Percentiles rank a stretch among this genome's conserved stretches.
These are phyloP conservation scores for Penicillium sp. DNA, from an alignment of 2,329 filamentous ascomycete genomes.

Conservation along the genomic window DNA sequence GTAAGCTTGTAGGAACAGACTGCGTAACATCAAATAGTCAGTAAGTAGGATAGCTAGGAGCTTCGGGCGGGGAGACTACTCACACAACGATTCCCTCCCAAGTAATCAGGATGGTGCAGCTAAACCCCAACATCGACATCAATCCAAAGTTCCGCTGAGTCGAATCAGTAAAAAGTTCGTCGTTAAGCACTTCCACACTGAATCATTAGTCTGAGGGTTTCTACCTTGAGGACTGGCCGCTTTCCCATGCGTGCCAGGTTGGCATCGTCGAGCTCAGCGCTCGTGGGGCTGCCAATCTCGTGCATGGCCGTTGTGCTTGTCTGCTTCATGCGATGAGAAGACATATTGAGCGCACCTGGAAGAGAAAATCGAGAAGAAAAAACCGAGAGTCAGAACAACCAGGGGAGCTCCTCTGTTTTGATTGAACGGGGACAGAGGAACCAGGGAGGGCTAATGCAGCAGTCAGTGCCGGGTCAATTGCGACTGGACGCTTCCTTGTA, in stretches of 20 bases:
- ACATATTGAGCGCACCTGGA: constrained; percentile 12
- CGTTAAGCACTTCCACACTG: too few species aligned
- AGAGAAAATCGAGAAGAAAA: not conserved
- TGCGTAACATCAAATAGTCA: constrained; percentile 7
- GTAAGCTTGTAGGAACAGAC: constrained; percentile 26
- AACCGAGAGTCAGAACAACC: not conserved
- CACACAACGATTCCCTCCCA: constrained; percentile 48
- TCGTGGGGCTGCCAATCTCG: constrained; percentile 22
- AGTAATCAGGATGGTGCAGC: constrained; percentile 45
- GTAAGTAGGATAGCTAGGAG: not conserved
- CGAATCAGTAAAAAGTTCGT: not conserved
- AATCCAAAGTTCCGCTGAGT: constrained; percentile 46
- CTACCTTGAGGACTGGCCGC: constrained; percentile 51
- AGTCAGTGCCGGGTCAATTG: not conserved
- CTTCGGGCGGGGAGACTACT: constrained; percentile 5
- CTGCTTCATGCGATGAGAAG: constrained; percentile 19
- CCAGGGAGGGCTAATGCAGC: not conserved
- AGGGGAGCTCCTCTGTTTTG: not conserved
- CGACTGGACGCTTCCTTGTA: not conserved
- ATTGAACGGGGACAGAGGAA: not conserved
- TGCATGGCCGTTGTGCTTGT: constrained; percentile 13
- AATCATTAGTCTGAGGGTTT: not conserved
- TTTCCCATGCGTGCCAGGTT: constrained; percentile 58
- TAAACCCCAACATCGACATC: constrained; percentile 47
- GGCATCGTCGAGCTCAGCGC: constrained; percentile 40